Conservation (phyloP, 192 early-diverging fungal genomes). For the Umbelopsis sp. region DNA sequence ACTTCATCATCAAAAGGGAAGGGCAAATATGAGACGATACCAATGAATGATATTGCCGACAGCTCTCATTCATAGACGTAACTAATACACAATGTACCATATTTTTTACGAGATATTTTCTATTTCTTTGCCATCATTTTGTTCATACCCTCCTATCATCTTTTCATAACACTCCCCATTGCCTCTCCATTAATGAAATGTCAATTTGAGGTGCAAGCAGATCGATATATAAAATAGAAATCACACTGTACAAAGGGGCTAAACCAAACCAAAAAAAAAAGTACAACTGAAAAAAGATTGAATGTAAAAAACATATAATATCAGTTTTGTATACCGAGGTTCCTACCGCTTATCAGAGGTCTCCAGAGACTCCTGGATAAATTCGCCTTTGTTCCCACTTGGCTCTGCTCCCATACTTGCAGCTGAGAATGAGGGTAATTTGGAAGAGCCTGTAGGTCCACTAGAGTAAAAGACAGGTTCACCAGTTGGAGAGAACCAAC, state of each 20-base stretch:
- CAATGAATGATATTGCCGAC: conserved; percentile 4
- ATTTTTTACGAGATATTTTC: neutral
- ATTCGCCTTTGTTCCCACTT: too few species aligned
- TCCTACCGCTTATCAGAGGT: too few species aligned
- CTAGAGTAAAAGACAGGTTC: neutral
- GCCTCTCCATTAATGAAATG: neutral
- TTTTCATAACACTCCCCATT: neutral
- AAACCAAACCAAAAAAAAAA: neutral
- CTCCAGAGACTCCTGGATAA: too few species aligned
- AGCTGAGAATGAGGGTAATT: conserved; percentile 29
- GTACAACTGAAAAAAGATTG: neutral
- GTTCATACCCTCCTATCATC: neutral
- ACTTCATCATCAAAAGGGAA: neutral
- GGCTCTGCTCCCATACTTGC: neutral
- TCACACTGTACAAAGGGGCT: neutral
- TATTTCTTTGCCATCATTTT: neutral
- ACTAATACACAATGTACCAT: neutral
- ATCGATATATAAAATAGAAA: conserved; percentile 5
- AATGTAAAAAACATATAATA: neutral
- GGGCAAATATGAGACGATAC: conserved; percentile 11
- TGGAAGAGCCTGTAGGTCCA: neutral
- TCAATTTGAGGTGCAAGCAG: neutral
- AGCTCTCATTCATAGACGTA: neutral
- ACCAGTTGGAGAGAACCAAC: conserved; percentile 27
- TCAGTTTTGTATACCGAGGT: neutral